Evolutionary conservation across 2,329 filamentous ascomycete species (phyloP), one percentile per base, ranked within the genome.

Genomic region (Phaeosphaeria sp.): DNA sequence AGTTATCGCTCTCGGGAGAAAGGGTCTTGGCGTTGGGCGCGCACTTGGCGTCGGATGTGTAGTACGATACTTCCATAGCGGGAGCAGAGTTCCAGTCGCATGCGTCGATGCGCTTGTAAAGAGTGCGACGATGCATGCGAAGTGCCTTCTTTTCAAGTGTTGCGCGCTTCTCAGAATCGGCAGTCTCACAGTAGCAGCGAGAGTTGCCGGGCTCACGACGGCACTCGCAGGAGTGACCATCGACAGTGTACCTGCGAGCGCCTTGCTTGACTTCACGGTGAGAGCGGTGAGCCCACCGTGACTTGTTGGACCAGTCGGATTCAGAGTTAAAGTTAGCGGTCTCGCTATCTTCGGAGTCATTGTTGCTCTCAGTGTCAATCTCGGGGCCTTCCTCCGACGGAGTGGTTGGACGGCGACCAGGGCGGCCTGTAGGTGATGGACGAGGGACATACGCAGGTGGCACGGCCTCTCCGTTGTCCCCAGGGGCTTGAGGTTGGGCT

Each of bases 11-110:
- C 36, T 62, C 52, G 7, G 66, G 66, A 22, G 60, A 62, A 53
- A 63, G 60, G 20, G 59, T 52, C 59, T 71, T 71, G 6, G 67
- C 67, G 15, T 74, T 75, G 11, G 71, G 72, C 13, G 71, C 58
- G 59, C 81, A 82, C 17, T 63, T 59, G 36, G 71, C 71, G 23
- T 78, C 78, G 17, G 74, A 72, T 7, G 72, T 75, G 59, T 77
- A 74, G 61, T 80, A 77, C 13, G 73, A 70, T 49, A 79, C 71
- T 18, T 79, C 72, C 77, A 82, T 81, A 20, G 71, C 63, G 1
- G 80, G 79, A 1, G 80, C 79, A 10, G 68, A 55, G 22, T 63
- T 56, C 67, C 76, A 82, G 13, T 77, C 66, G 15, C 78, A 69
- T 10, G 65, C 65, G 53, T 73, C 67, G 4, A 69, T 59, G 21